Percentiles rank a stretch among this genome's conserved stretches.
Evolutionary conservation across 768 basidiomycete species (phyloP).

Genomic region (Lanmaoa pseudosensibilis): DNA sequence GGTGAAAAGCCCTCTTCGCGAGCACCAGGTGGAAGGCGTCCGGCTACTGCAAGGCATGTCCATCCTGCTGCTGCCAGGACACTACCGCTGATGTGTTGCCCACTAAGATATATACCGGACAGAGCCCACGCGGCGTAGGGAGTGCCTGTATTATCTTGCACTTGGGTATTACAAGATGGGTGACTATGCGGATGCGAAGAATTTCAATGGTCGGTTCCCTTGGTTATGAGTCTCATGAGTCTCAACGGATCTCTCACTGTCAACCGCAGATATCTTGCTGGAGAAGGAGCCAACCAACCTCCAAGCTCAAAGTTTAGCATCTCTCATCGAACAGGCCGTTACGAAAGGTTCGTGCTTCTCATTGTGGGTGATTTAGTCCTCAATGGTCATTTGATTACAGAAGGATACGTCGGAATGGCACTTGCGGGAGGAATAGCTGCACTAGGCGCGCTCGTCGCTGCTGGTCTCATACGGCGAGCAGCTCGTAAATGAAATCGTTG

Average conservation of each 20-base stretch:
- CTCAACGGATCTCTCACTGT: conserved; percentile 1
- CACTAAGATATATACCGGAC: conserved; percentile 82
- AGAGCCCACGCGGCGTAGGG: conserved; percentile 83
- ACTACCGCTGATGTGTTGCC: conserved; percentile 9
- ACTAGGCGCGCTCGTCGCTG: conserved; percentile 70
- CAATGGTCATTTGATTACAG: conserved; percentile 40
- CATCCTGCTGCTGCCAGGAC: not conserved
- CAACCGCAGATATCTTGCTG: conserved; percentile 66
- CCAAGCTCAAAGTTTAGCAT: conserved; percentile 82
- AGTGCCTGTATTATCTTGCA: conserved; percentile 96
- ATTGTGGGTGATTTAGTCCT: not conserved
- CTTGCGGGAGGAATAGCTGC: conserved; percentile 90
- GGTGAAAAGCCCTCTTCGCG: conserved; percentile 83
- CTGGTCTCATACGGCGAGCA: conserved; percentile 84
- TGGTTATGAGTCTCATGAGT: not conserved
- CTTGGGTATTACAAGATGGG: conserved; percentile 96
- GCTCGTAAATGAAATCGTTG: conserved; percentile 39
- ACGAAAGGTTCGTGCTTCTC: conserved; percentile 59
- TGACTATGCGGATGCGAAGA: conserved; percentile 89
- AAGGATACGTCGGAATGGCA: conserved; percentile 99
- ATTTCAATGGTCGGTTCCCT: conserved; percentile 77
- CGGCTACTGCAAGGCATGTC: conserved; percentile 79
- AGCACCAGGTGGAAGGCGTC: conserved; percentile 92
- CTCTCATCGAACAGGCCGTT: conserved; percentile 85
- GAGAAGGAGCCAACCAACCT: conserved; percentile 93